These are phyloP conservation scores for Lactuca sativa DNA, from an alignment of 129 eudicot genomes.

Conservation along the genomic window DNA sequence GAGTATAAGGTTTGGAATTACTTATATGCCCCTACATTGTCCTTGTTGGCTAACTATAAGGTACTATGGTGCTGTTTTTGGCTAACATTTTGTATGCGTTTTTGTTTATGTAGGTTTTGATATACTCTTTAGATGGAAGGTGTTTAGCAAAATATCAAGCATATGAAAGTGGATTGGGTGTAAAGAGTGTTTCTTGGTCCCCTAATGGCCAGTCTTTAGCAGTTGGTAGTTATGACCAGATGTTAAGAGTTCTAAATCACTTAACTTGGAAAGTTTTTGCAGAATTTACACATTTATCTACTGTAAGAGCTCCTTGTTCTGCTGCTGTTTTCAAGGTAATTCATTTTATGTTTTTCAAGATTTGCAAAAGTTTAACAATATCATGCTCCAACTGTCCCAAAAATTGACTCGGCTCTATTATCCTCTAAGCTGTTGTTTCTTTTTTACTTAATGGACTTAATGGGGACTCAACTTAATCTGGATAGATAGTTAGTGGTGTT, in stretches of 20 bases:
- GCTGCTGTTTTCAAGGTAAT: slow-evolving; percentile 91
- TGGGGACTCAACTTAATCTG: too few relatives aligned
- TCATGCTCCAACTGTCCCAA: not conserved
- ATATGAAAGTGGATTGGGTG: slow-evolving; percentile 97
- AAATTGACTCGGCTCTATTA: not conserved
- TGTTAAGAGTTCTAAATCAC: slow-evolving; percentile 90
- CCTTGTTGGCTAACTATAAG: not conserved
- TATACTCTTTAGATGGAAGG: slow-evolving; percentile 93
- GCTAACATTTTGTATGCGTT: slow-evolving; percentile 8
- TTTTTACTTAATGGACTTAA: not conserved
- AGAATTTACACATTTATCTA: slow-evolving; percentile 75
- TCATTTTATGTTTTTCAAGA: slow-evolving; percentile 9
- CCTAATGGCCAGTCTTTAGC: slow-evolving; percentile 94
- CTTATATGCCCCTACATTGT: not conserved
- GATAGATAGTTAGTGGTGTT: too few relatives aligned
- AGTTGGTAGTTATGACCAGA: slow-evolving; percentile 96
- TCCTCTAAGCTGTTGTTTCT: not conserved
- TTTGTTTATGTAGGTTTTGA: slow-evolving; percentile 55
- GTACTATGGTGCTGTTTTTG: not conserved
- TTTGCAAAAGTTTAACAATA: slow-evolving; percentile 9
- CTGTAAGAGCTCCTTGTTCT: slow-evolving; percentile 81
- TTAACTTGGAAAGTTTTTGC: slow-evolving; percentile 98
- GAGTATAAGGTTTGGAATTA: slow-evolving; percentile 73
- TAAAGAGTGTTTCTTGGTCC: slow-evolving; percentile 91
- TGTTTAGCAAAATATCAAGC: slow-evolving; percentile 95